Conservation (phyloP, 345 rosid species). For the Hevea brasiliensis region DNA sequence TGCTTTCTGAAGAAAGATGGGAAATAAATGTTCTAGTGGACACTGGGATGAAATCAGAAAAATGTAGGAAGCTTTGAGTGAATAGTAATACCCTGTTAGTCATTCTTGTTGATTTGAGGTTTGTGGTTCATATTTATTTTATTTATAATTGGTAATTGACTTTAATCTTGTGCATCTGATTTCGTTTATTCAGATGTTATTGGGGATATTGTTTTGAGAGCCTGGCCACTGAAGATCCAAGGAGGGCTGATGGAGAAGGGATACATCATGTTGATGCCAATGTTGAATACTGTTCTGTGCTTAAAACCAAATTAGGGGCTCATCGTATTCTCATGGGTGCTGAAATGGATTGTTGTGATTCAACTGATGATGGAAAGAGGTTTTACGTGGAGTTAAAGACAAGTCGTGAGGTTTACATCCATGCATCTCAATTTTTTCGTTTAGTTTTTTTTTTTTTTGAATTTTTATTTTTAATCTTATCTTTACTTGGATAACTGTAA, state of each 20-base stretch:
- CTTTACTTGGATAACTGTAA: slow-evolving; percentile 8
- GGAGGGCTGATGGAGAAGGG: slow-evolving; percentile 73
- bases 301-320: slow-evolving; percentile 95
- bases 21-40: not conserved
- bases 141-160: not conserved
- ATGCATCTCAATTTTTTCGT: slow-evolving; percentile 3
- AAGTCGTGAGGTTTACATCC: slow-evolving; percentile 72
- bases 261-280: slow-evolving; percentile 87
- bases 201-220: slow-evolving; percentile 98
- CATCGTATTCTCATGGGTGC: slow-evolving; percentile 96
- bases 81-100: not conserved
- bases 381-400: slow-evolving; percentile 94
- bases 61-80: not conserved
- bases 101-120: slow-evolving; percentile 5
- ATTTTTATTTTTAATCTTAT: slow-evolving; percentile 6
- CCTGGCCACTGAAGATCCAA: slow-evolving; percentile 91
- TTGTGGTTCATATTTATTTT: not conserved
- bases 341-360: slow-evolving; percentile 96
- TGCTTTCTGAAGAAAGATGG: not conserved
- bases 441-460: not conserved
- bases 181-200: slow-evolving; percentile 61
- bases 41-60: not conserved
- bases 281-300: slow-evolving; percentile 76
- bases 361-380: slow-evolving; percentile 79
- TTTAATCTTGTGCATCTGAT: not conserved